Percentiles rank a stretch among this genome's conserved stretches.
These are phyloP conservation scores for Daedaleopsis nitida DNA, from an alignment of 768 basidiomycete species.

Conservation along the genomic window DNA sequence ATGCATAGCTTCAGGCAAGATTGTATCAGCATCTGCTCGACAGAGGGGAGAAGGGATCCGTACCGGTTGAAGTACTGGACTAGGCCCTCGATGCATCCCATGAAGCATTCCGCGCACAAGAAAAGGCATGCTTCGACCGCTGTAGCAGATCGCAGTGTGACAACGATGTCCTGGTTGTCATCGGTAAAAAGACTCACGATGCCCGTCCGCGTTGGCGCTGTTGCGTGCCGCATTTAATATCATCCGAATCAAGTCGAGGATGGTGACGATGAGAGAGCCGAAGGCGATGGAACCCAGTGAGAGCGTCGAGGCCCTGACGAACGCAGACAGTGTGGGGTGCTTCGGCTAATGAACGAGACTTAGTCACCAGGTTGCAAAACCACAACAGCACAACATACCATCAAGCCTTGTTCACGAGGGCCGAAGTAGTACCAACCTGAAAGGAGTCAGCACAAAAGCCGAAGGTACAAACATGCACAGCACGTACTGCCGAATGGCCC, in stretches of 20 bases:
- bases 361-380: too few relatives aligned
- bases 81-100: slow-evolving; percentile 67
- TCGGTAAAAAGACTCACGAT: slow-evolving; percentile 48
- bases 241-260: slow-evolving; percentile 69
- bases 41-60: slow-evolving; percentile 9
- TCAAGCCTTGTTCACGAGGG: slow-evolving; percentile 61
- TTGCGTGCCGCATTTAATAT: slow-evolving; percentile 59
- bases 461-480: neutral
- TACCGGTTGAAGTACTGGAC: slow-evolving; percentile 83
- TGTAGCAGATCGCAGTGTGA: slow-evolving; percentile 29
- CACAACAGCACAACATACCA: slow-evolving; percentile 42
- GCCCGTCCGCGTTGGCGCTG: slow-evolving; percentile 62
- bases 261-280: slow-evolving; percentile 79
- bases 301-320: slow-evolving; percentile 73
- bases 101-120: slow-evolving; percentile 77
- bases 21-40: neutral
- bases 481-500: slow-evolving; percentile 64
- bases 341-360: slow-evolving; percentile 49
- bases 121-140: slow-evolving; percentile 75
- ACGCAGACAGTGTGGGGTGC: slow-evolving; percentile 68
- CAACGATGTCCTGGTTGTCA: neutral
- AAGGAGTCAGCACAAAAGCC: neutral
- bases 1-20: slow-evolving; percentile 57
- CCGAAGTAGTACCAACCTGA: slow-evolving; percentile 80
- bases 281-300: slow-evolving; percentile 87